Evolutionary conservation across 2,329 filamentous ascomycete genomes (phyloP).

Genomic region (Cephalotrichum gorgonifer): DNA sequence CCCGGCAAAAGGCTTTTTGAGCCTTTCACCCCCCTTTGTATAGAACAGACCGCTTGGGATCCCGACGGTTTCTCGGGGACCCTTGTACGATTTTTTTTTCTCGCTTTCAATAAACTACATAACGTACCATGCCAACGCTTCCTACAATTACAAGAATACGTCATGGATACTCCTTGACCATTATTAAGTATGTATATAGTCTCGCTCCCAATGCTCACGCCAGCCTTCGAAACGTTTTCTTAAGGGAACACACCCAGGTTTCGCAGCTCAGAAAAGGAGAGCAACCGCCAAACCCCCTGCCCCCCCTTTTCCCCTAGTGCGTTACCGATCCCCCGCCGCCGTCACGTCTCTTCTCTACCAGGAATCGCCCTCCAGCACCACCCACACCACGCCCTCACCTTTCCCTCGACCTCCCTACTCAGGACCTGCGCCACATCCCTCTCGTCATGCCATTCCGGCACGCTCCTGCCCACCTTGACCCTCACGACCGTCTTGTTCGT

Average conservation of each 20-base stretch:
- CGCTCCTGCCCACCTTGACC: slow-evolving; percentile 71
- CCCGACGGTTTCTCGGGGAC: neutral
- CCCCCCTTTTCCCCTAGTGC: too few relatives aligned
- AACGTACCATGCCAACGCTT: neutral
- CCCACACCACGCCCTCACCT: slow-evolving; percentile 74
- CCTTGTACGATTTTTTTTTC: neutral
- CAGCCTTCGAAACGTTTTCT: too few relatives aligned
- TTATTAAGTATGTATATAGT: too few relatives aligned
- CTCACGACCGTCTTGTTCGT: slow-evolving; percentile 82
- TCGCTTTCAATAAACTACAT: neutral
- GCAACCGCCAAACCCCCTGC: neutral
- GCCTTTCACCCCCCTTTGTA: too few relatives aligned
- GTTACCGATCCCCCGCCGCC: neutral
- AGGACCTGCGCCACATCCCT: slow-evolving; percentile 55
- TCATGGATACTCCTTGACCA: too few relatives aligned
- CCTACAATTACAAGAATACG: neutral
- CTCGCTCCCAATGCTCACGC: too few relatives aligned
- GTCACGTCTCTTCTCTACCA: slow-evolving; percentile 32
- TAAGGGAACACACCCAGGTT: too few relatives aligned
- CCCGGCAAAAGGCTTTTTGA: too few relatives aligned
- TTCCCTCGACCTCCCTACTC: slow-evolving; percentile 57
- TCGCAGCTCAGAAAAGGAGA: too few relatives aligned
- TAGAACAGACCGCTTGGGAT: neutral
- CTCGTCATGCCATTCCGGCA: slow-evolving; percentile 79
- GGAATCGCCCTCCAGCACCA: slow-evolving; percentile 79